These are phyloP conservation scores for Balakata baccata DNA, from an alignment of 345 rosid genomes.

Conservation along the genomic window DNA sequence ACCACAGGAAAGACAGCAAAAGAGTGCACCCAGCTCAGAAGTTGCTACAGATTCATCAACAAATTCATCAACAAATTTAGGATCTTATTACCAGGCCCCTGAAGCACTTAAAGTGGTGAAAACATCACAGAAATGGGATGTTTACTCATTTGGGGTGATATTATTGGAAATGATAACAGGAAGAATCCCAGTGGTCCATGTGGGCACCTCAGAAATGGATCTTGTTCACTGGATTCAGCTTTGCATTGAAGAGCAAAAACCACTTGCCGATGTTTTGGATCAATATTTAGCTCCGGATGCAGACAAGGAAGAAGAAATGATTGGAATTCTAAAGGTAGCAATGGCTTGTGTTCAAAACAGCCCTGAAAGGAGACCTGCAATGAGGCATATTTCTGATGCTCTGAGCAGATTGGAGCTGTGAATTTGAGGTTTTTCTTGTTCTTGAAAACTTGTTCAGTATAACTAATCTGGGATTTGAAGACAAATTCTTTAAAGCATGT, in stretches of 20 bases:
- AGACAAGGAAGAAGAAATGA: conserved; percentile 81
- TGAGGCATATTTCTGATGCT: conserved; percentile 67
- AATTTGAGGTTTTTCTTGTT: not conserved
- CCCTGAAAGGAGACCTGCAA: conserved; percentile 83
- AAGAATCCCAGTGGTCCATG: conserved; percentile 49
- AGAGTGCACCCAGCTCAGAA: conserved; percentile 53
- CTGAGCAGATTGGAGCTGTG: conserved; percentile 47
- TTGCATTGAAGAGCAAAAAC: conserved; percentile 89
- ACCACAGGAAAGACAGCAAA: conserved; percentile 59
- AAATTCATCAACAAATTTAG: conserved; percentile 49
- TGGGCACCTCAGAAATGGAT: conserved; percentile 64
- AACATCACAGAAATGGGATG: conserved; percentile 98
- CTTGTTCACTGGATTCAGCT: conserved; percentile 76
- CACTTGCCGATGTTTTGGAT: conserved; percentile 75
- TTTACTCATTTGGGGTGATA: conserved; percentile 84
- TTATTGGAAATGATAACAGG: conserved; percentile 79
- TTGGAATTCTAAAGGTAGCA: conserved; percentile 75
- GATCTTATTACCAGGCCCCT: conserved; percentile 79
- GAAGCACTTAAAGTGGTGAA: conserved; percentile 77
- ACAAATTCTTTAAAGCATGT: no score
- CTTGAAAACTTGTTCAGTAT: no score
- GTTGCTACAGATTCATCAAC: conserved; percentile 44
- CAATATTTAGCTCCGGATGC: conserved; percentile 62
- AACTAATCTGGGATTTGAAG: no score
- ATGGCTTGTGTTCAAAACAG: conserved; percentile 69